Evolutionary conservation across 441 rosid species (phyloP).

Genomic region (Bruguiera hainesii): DNA sequence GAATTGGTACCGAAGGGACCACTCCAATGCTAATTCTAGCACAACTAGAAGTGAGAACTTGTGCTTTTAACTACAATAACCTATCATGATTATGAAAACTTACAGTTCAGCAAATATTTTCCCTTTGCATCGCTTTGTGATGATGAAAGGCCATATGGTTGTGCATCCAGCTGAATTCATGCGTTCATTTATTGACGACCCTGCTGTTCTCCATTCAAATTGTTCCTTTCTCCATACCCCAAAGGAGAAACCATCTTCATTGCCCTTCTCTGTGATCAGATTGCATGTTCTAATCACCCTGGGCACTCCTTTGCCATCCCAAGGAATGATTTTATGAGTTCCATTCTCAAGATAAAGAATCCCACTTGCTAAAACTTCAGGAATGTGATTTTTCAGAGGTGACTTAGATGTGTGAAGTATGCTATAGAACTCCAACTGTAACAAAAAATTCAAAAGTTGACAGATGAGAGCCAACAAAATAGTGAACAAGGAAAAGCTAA

Average conservation of each 20-base stretch:
- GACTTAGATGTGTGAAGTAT: conserved; percentile 46
- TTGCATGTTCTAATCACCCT: conserved; percentile 46
- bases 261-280: conserved; percentile 37
- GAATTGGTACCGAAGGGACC: conserved; percentile 5
- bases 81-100: conserved; percentile 28
- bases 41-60: conserved; percentile 2
- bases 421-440: conserved; percentile 87
- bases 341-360: conserved; percentile 69
- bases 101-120: conserved; percentile 85
- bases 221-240: conserved; percentile 83
- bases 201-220: conserved; percentile 52
- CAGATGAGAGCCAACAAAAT: not conserved
- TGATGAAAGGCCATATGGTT: conserved; percentile 77
- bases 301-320: conserved; percentile 93
- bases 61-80: conserved; percentile 10
- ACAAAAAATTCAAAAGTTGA: conserved; percentile 20
- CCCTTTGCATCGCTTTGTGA: conserved; percentile 89
- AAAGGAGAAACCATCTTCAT: conserved; percentile 54
- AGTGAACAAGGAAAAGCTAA: not conserved
- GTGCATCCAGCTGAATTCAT: conserved; percentile 35
- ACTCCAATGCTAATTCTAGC: conserved; percentile 10
- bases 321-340: conserved; percentile 54
- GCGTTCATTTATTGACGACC: conserved; percentile 37
- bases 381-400: conserved; percentile 61
- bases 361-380: conserved; percentile 82